Evolutionary conservation across 2,329 filamentous ascomycete genomes (phyloP).

Genomic region (Ophiognomonia clavigignenti-juglandacearum): DNA sequence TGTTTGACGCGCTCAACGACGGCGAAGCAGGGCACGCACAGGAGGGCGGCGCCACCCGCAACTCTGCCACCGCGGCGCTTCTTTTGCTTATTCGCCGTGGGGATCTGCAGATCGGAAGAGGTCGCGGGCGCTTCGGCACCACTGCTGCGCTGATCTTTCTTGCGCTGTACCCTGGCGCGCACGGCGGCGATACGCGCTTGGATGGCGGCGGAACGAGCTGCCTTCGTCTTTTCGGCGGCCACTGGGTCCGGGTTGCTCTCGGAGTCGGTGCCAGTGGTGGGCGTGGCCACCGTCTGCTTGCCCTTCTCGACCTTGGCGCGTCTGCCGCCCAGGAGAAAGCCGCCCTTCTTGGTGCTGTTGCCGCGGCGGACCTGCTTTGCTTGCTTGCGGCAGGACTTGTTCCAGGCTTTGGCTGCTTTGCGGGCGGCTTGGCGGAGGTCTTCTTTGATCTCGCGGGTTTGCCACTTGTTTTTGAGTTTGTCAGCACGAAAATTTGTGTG

Average conservation of each 20-base stretch:
- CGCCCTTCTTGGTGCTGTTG: conserved; percentile 1
- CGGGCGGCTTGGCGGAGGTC: not conserved
- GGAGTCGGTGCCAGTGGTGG: not conserved
- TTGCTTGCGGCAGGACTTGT: conserved; percentile 7
- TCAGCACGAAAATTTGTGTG: not conserved
- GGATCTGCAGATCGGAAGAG: not conserved
- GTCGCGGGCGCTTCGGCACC: not conserved
- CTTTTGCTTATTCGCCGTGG: not conserved
- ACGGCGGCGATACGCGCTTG: not conserved
- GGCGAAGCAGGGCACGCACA: conserved; percentile 4
- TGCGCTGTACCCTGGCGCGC: not conserved
- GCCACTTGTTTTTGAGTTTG: not conserved
- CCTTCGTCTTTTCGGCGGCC: not conserved
- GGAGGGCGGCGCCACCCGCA: not conserved
- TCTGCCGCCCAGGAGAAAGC: not conserved
- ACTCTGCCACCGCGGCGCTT: conserved; percentile 1
- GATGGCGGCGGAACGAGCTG: not conserved
- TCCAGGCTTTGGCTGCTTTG: conserved; percentile 11
- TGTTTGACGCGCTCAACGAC: conserved; percentile 2
- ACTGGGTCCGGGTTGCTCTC: not conserved
- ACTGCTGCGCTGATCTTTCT: not conserved
- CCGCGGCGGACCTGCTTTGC: not conserved
- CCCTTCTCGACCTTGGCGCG: not conserved
- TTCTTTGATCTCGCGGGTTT: conserved; percentile 3
- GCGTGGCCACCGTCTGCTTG: not conserved